Conservation (phyloP, 306 rosid genomes). For the Rosa rugosa region DNA sequence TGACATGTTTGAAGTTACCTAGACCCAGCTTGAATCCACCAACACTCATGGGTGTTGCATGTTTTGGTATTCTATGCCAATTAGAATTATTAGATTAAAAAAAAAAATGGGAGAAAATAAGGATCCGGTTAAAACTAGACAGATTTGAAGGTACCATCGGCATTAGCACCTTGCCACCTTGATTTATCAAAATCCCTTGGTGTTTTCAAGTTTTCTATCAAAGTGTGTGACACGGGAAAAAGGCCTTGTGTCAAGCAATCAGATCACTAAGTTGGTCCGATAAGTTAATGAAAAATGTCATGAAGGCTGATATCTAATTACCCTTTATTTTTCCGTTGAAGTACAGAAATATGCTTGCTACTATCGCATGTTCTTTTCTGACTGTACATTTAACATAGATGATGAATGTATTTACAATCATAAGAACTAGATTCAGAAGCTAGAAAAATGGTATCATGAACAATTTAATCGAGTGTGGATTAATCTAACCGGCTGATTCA, state of each 20-base stretch:
- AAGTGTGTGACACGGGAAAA: too few species aligned
- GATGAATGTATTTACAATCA: too few species aligned
- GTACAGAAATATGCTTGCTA: too few species aligned
- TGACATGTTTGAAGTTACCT: background rate
- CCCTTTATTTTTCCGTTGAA: too few species aligned
- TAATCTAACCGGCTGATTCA: background rate
- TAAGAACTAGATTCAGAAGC: too few species aligned
- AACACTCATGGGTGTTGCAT: background rate
- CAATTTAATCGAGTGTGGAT: background rate
- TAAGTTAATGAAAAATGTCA: too few species aligned
- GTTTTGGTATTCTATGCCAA: background rate
- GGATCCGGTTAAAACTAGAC: background rate
- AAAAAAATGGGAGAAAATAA: background rate
- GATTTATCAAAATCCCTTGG: background rate
- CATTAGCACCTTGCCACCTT: background rate
- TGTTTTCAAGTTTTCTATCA: background rate
- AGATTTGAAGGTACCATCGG: background rate
- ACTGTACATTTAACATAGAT: too few species aligned
- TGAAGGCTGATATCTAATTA: too few species aligned
- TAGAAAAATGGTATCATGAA: background rate
- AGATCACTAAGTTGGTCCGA: too few species aligned
- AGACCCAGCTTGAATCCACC: conserved; percentile 6
- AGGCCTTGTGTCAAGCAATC: too few species aligned
- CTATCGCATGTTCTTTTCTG: too few species aligned
- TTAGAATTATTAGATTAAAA: background rate